These are phyloP conservation scores for Yueomyces sinensis DNA, from an alignment of 805 yeast genomes.

Conservation along the genomic window DNA sequence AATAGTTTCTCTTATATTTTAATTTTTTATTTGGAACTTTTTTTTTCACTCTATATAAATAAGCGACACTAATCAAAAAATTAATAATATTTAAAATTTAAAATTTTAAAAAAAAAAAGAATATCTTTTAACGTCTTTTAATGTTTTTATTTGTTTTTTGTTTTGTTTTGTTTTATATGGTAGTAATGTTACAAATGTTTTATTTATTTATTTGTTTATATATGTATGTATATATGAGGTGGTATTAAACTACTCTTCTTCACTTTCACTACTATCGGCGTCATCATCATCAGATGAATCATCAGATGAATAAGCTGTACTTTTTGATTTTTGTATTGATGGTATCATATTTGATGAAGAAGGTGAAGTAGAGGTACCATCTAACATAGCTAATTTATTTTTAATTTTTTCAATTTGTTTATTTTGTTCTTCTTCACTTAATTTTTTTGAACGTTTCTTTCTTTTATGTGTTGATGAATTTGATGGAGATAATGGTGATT, in stretches of 20 bases:
- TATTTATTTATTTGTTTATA: not conserved
- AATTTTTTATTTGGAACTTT: too few species aligned
- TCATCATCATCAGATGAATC: slow-evolving; percentile 28
- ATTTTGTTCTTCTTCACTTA: slow-evolving; percentile 53
- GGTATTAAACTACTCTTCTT: slow-evolving; percentile 61
- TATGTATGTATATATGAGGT: not conserved
- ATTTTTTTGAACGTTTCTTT: slow-evolving; percentile 40
- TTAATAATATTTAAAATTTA: too few species aligned
- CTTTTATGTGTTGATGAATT: slow-evolving; percentile 10
- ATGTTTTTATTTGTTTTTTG: too few species aligned
- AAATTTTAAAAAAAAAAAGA: too few species aligned
- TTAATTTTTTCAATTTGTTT: slow-evolving; percentile 59
- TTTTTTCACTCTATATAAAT: too few species aligned
- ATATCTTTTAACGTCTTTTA: too few species aligned
- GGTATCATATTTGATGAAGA: not conserved
- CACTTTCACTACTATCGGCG: slow-evolving; percentile 54
- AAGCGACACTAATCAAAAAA: too few species aligned
- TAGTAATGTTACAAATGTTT: not conserved
- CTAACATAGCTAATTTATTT: slow-evolving; percentile 63
- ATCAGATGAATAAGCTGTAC: slow-evolving; percentile 9
- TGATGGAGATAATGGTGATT: slow-evolving; percentile 15
- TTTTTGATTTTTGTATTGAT: not conserved
- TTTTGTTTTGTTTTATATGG: not conserved
- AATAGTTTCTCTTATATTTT: too few species aligned
- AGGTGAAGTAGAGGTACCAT: slow-evolving; percentile 34